Conservation (phyloP, 371 early-diverging fungal species). For the Neoconidiobolus thromboides region DNA sequence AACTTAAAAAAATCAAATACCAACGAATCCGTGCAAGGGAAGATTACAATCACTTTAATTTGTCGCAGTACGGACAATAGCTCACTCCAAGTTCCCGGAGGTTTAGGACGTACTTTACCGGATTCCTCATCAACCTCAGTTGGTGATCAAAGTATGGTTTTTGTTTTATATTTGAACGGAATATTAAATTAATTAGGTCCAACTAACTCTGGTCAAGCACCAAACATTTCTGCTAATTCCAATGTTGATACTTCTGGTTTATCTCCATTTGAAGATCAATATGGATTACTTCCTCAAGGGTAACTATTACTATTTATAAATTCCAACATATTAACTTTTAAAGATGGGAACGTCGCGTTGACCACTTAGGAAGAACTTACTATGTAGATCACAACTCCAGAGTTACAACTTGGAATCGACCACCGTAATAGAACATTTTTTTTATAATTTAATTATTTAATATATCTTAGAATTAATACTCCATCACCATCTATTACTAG, state of each 20-base stretch:
- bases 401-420: constrained; percentile 51
- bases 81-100: constrained; percentile 8
- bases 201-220: background rate
- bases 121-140: constrained; percentile 8
- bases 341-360: constrained; percentile 52
- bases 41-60: constrained; percentile 46
- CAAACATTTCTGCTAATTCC: constrained; percentile 8
- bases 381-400: constrained; percentile 53
- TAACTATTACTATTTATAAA: constrained; percentile 11
- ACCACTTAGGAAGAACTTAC: constrained; percentile 42
- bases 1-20: constrained; percentile 66
- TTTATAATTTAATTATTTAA: background rate
- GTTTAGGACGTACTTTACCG: constrained; percentile 9
- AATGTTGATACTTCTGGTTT: constrained; percentile 13
- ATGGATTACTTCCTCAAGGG: constrained; percentile 53
- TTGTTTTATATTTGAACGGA: too few species aligned
- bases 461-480: background rate
- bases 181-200: too few species aligned
- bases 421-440: background rate
- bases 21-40: constrained; percentile 69
- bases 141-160: background rate
- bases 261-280: constrained; percentile 30
- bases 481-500: constrained; percentile 10
- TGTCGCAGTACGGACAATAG: background rate
- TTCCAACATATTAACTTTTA: background rate